Base-by-base conservation (phyloP, 1,284 basidiomycete genomes). In the Vanrija humicola region DNA sequence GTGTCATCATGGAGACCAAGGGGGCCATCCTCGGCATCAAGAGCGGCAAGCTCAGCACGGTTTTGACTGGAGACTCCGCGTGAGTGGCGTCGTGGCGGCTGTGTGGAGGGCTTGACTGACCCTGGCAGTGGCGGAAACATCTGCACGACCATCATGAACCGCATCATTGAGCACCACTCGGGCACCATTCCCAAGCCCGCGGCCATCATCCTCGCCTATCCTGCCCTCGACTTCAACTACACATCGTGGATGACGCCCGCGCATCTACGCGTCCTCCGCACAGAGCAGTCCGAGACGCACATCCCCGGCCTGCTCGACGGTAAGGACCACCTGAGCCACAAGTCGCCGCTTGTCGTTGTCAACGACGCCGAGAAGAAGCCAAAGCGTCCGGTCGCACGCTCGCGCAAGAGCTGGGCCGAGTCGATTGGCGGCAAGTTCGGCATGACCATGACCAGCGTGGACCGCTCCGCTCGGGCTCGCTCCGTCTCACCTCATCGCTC, bases 231-330 rank as follows among this genome's bases (percentile, higher is more conserved):
- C 73, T 98, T 98, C 79, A 95, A 96, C 73, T 98, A 94, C 72
- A 90, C 89, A 0, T 91, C 91, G 23, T 98, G 95, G 95, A 97
- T 98, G 93, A 86, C 92, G 0, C 86, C 88, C 1, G 82, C 83
- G 19, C 87, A 96, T 73, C 80, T 98, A 47, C 84, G 84, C 5
- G 87, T 95, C 12, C 80, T 98, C 12, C 83, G 88, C 50, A 76
- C 78, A 16, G 90, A 91, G 67, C 87, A 92, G 67, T 90, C 89
- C 0, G 84, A 86, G n/a, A 69, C 74, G 1, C 71, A 79, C 54
- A 74, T 82, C 12, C 74, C 77, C 21, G 86, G 86, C 0, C 72
- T 92, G 43, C 83, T 84, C 6, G 84, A 85, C 57, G 87, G 88
- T 71, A 95, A 95, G 76, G 88, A 95, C 68, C 93, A 97, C 69